Evolutionary conservation across 2,329 filamentous ascomycete species (phyloP).

Genomic region (Dactylonectria macrodidyma): DNA sequence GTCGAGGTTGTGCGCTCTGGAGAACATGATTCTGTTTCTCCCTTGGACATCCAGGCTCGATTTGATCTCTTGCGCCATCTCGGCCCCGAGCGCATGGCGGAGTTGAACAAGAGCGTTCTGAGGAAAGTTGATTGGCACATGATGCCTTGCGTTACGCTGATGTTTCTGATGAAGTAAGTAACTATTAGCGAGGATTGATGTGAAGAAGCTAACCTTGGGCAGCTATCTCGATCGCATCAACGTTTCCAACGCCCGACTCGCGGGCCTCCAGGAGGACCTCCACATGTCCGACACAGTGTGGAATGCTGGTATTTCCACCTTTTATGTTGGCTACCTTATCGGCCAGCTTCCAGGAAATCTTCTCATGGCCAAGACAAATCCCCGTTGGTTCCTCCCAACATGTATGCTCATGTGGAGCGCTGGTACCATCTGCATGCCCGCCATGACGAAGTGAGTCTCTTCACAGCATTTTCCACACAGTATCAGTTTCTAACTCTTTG

Average conservation of each 20-base stretch:
- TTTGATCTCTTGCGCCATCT: constrained; percentile 44
- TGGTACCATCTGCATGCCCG: constrained; percentile 61
- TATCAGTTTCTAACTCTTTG: background rate
- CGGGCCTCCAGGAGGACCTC: constrained; percentile 55
- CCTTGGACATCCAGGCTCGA: constrained; percentile 46
- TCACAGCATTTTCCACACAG: rapidly evolving
- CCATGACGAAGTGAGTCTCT: constrained; percentile 44
- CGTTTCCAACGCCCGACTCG: constrained; percentile 60
- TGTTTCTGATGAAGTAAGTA: constrained; percentile 50
- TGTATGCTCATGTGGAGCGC: constrained; percentile 61
- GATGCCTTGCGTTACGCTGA: constrained; percentile 21
- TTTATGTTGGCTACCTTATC: constrained; percentile 63
- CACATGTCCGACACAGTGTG: constrained; percentile 54
- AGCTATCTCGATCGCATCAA: constrained; percentile 68
- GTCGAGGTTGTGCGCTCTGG: constrained; percentile 11
- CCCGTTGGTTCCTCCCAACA: constrained; percentile 52
- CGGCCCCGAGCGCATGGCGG: constrained; percentile 41
- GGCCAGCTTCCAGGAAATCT: constrained; percentile 63
- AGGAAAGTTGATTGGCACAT: constrained; percentile 52
- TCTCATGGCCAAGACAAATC: constrained; percentile 58
- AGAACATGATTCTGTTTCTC: background rate
- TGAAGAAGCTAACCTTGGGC: constrained; percentile 11
- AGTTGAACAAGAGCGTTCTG: constrained; percentile 47
- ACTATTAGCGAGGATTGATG: background rate
- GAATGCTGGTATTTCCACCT: constrained; percentile 58